These are phyloP conservation scores for Saposhnikovia divaricata DNA, from an alignment of 129 eudicot genomes.

Conservation along the genomic window DNA sequence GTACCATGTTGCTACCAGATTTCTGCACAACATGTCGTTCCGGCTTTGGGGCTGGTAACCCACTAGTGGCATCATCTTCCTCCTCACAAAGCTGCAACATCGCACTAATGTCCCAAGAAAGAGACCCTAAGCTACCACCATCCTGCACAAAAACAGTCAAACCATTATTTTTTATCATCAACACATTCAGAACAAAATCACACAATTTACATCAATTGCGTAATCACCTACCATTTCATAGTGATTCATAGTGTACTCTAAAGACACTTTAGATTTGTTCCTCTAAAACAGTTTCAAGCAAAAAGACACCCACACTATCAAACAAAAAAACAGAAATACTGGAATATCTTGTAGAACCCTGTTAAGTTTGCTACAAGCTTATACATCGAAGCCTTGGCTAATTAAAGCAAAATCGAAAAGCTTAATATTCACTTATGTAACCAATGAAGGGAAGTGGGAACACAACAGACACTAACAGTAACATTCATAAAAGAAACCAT, in stretches of 20 bases:
- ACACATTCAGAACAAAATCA: neutral
- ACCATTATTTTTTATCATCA: neutral
- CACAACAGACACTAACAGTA: neutral
- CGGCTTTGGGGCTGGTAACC: conserved; percentile 60
- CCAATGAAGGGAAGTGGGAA: neutral
- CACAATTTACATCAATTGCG: neutral
- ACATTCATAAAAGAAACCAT: neutral
- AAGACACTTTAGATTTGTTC: neutral
- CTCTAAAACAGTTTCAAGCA: neutral
- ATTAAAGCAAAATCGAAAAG: neutral
- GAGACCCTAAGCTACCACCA: conserved; percentile 53
- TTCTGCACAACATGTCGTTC: conserved; percentile 46
- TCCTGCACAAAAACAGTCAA: conserved; percentile 10
- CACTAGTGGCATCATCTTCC: conserved; percentile 88
- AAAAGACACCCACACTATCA: neutral
- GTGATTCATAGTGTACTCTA: neutral
- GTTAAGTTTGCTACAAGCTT: neutral
- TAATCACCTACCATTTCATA: neutral
- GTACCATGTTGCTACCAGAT: conserved; percentile 20
- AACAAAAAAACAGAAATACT: neutral
- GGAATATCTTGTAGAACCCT: neutral
- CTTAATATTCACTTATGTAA: neutral
- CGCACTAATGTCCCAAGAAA: conserved; percentile 56
- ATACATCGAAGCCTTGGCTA: neutral
- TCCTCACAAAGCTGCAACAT: conserved; percentile 66